Base-by-base conservation (phyloP, 192 early-diverging fungal genomes). In the Kappamyces sp. region DNA sequence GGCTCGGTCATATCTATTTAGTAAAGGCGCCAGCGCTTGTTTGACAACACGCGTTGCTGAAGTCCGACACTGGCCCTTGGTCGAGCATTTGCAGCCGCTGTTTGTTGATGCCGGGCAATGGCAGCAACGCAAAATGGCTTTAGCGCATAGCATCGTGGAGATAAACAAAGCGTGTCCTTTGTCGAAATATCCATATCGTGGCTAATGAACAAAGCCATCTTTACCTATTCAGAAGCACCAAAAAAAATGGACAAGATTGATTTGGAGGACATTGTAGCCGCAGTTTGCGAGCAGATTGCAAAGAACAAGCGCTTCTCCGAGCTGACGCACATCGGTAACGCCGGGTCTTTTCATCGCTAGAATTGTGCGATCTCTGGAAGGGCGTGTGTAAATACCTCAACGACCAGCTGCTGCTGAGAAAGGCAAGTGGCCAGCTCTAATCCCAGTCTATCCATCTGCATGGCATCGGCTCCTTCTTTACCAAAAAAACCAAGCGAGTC, bases 401-500 rank as follows among this genome's bases (percentile, higher is more conserved):
- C 9, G 47, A 61, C 6, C 57, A 58, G 37, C 35, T 75, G 34
- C 33, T 36, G 3, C n/a, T 37, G 8, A 66, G 72, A 45, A 71
- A 59, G 65, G 73, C 72, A 57, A 14, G 31, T n/a, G 15, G 12
- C 37, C 29, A 7, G 34, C 45, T 42, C 15, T 30, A 15, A 5
- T 40, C 2, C 39, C 50, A 76, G 75, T 57, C 71, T 1, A 40
- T 71, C 5, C 62, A 66, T 30, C 47, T 74, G 15, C 68, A 60
- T 14, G 75, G 75, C 0, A 64, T 74, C 39, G 75, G 75, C 7
- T n/a, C 61, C 1, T 77, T 77, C 58, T 59, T 68, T 45, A 51
- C 67, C 45, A 46, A 61, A 49, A 65, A 65, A 41, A 15, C 45
- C 4, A 69, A 63, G 47, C 29, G 22, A 39, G 62, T 37, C 12